Percentiles rank a stretch among this genome's conserved stretches.
Evolutionary conservation across 1,139 yeast species (phyloP).

Genomic region (Candida smagusa): DNA sequence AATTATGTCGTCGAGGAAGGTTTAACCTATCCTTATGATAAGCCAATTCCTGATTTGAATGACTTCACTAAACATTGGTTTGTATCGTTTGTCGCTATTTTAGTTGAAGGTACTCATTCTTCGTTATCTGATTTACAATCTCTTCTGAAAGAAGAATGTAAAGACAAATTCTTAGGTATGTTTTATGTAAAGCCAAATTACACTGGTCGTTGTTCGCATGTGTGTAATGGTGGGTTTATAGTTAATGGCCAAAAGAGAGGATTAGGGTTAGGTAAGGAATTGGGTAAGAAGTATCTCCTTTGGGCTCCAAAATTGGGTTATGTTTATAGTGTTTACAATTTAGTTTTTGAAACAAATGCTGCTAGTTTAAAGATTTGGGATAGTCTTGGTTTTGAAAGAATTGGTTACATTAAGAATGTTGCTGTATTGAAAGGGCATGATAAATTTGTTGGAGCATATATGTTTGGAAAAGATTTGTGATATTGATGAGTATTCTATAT

Average conservation of each 20-base stretch:
- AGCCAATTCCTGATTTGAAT: slow-evolving; percentile 19
- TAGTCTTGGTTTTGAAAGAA: slow-evolving; percentile 63
- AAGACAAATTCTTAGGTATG: slow-evolving; percentile 52
- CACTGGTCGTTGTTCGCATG: slow-evolving; percentile 71
- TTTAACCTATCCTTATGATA: slow-evolving; percentile 44
- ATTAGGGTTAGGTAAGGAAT: slow-evolving; percentile 53
- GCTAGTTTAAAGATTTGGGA: slow-evolving; percentile 79
- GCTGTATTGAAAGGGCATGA: slow-evolving; percentile 62
- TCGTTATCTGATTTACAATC: slow-evolving; percentile 12
- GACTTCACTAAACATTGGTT: slow-evolving; percentile 44
- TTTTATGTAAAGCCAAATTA: slow-evolving; percentile 80
- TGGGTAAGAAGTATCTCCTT: slow-evolving; percentile 58
- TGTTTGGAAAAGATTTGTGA: slow-evolving; percentile 57
- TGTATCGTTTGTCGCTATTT: slow-evolving; percentile 42
- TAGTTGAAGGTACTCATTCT: slow-evolving; percentile 36
- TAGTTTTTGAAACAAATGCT: slow-evolving; percentile 69
- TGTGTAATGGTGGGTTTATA: slow-evolving; percentile 76
- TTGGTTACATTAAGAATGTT: slow-evolving; percentile 65
- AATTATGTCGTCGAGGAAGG: slow-evolving; percentile 50
- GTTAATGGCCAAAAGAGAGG: slow-evolving; percentile 59
- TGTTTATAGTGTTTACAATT: slow-evolving; percentile 74
- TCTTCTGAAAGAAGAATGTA: slow-evolving; percentile 34
- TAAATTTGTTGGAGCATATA: slow-evolving; percentile 62
- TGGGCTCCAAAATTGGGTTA: slow-evolving; percentile 75
- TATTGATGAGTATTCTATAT: too few relatives aligned